Evolutionary conservation across 2,329 filamentous ascomycete species (phyloP).

Genomic region (Trichoderma brevicompactum): DNA sequence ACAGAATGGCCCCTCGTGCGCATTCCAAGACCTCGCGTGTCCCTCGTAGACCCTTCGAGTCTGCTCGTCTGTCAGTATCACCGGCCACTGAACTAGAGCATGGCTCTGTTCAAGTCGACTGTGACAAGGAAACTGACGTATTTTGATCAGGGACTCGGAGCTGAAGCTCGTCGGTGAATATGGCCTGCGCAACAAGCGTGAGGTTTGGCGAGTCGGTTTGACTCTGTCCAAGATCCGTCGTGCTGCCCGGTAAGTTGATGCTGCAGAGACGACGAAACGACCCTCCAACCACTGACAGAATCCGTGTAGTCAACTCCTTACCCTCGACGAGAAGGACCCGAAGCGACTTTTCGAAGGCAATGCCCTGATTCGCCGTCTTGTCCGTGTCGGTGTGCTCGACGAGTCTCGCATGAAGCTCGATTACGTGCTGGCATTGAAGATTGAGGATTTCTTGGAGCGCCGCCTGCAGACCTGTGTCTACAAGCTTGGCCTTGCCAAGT

Average conservation of each 20-base stretch:
- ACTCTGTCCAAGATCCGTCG: conserved; percentile 99
- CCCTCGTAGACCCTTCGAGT: conserved; percentile 97
- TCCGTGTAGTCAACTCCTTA: conserved; percentile 87
- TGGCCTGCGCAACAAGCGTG: conserved; percentile 99
- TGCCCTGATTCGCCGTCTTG: conserved; percentile 99
- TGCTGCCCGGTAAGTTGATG: conserved; percentile 84
- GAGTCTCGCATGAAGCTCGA: conserved; percentile 99
- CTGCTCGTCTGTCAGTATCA: conserved; percentile 98
- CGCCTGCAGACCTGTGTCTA: conserved; percentile 99
- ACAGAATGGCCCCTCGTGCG: conserved; percentile 57
- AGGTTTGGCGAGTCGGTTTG: conserved; percentile 99
- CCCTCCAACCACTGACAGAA: not conserved
- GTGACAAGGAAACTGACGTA: conserved; percentile 71
- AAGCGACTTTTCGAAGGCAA: conserved; percentile 99
- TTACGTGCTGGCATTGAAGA: conserved; percentile 99
- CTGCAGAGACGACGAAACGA: not conserved
- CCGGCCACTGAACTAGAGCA: conserved; percentile 98
- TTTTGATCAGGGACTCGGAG: conserved; percentile 85
- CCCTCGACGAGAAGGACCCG: conserved; percentile 99
- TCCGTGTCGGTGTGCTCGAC: conserved; percentile 99
- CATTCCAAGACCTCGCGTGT: conserved; percentile 99
- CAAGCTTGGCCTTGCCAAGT: conserved; percentile 99
- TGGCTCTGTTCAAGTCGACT: conserved; percentile 96
- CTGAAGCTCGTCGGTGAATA: conserved; percentile 99
- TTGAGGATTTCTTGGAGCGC: conserved; percentile 99